Conservation (phyloP, 1,284 basidiomycete genomes). For the Marasmius tenuissimus region DNA sequence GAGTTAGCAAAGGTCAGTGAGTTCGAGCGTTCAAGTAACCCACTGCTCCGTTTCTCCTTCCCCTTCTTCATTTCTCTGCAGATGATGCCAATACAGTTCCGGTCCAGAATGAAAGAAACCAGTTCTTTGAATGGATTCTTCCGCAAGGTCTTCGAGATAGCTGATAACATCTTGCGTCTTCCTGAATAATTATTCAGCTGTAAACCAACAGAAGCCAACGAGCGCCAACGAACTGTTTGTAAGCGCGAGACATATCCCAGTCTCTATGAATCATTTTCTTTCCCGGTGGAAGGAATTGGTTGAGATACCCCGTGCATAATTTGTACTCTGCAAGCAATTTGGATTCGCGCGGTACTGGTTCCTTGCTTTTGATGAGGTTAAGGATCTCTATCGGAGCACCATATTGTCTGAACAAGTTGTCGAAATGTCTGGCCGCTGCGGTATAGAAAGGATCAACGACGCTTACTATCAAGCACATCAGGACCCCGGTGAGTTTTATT, state of each 20-base stretch:
- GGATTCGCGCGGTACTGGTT: slow-evolving; percentile 86
- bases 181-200: slow-evolving; percentile 38
- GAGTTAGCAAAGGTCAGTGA: background rate
- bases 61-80: slow-evolving; percentile 40
- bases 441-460: slow-evolving; percentile 96
- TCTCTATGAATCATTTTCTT: slow-evolving; percentile 91
- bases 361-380: slow-evolving; percentile 92
- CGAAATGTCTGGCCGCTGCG: slow-evolving; percentile 92
- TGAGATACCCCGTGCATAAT: slow-evolving; percentile 90
- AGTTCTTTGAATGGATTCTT: slow-evolving; percentile 90
- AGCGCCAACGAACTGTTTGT: slow-evolving; percentile 68
- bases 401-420: slow-evolving; percentile 89
- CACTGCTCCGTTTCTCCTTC: background rate
- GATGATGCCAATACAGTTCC: slow-evolving; percentile 71
- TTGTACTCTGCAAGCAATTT: slow-evolving; percentile 92
- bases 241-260: slow-evolving; percentile 95
- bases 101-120: slow-evolving; percentile 92
- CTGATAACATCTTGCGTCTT: slow-evolving; percentile 96
- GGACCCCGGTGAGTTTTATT: slow-evolving; percentile 2
- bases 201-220: background rate
- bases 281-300: slow-evolving; percentile 88
- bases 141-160: slow-evolving; percentile 93
- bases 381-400: slow-evolving; percentile 90
- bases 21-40: background rate
- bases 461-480: slow-evolving; percentile 59